phyloP scores from a whole-genome alignment of 257 asterid species.

The Solanum commersonii region DNA sequence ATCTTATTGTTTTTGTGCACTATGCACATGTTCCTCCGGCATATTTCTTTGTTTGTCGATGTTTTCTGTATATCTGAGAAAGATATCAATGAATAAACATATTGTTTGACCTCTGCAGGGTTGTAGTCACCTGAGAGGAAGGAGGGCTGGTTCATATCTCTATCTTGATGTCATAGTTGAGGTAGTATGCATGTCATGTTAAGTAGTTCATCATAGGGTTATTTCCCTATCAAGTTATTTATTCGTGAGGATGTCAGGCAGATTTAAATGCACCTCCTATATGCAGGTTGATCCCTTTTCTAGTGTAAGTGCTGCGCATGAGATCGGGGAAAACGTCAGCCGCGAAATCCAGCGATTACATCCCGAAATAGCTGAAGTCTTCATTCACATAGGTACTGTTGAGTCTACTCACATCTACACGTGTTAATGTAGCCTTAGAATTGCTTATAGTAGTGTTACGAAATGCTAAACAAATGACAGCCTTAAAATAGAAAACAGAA shows the following conservation, averaged over 20 bases:
- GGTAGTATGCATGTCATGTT: constrained; percentile 23
- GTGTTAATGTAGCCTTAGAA: background rate
- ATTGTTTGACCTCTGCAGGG: constrained; percentile 46
- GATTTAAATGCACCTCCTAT: background rate
- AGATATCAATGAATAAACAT: background rate
- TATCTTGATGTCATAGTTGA: constrained; percentile 84
- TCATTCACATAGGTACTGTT: constrained; percentile 67
- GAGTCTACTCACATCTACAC: background rate
- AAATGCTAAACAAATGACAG: background rate
- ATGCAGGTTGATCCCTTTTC: constrained; percentile 90
- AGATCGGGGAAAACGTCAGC: constrained; percentile 73
- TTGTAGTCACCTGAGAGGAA: constrained; percentile 75
- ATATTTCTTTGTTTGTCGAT: background rate
- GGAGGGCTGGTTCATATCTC: constrained; percentile 90
- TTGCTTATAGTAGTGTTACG: background rate
- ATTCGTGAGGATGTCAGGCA: background rate
- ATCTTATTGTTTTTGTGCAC: background rate
- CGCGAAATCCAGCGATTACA: constrained; percentile 56
- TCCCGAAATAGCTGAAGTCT: constrained; percentile 90
- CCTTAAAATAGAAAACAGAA: background rate
- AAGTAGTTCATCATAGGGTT: background rate
- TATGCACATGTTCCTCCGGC: background rate
- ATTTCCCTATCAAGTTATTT: background rate
- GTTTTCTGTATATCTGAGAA: background rate
- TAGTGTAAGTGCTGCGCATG: constrained; percentile 94